Percentiles rank a stretch among this genome's conserved stretches.
phyloP scores from a whole-genome alignment of 2,329 filamentous ascomycete species.

The Ophiostoma tasmaniense region DNA sequence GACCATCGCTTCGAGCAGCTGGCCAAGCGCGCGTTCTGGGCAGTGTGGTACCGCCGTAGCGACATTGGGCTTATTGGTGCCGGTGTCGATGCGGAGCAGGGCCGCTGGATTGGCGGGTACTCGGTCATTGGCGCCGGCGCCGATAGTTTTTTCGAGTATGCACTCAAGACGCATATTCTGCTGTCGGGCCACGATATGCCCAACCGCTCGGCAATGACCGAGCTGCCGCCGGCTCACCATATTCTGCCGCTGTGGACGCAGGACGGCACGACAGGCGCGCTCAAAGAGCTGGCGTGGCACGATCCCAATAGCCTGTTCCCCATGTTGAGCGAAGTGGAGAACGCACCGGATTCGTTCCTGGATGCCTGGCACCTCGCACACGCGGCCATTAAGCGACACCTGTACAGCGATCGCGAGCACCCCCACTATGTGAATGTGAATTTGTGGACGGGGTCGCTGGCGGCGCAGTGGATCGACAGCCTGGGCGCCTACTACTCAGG shows the following conservation, averaged over 20 bases:
- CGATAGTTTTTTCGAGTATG: slow-evolving; percentile 98
- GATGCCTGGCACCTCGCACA: slow-evolving; percentile 79
- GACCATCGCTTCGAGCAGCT: slow-evolving; percentile 81
- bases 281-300: slow-evolving; percentile 36
- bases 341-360: slow-evolving; percentile 70
- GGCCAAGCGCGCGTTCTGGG: slow-evolving; percentile 91
- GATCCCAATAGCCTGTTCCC: slow-evolving; percentile 55
- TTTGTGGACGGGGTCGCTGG: slow-evolving; percentile 74
- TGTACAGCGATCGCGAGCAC: slow-evolving; percentile 78
- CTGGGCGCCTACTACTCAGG: slow-evolving; percentile 93
- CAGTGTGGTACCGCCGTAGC: slow-evolving; percentile 85
- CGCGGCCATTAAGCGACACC: slow-evolving; percentile 76
- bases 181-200: slow-evolving; percentile 65
- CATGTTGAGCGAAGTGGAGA: slow-evolving; percentile 54
- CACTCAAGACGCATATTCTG: slow-evolving; percentile 85
- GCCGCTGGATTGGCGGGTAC: slow-evolving; percentile 78
- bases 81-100: slow-evolving; percentile 80
- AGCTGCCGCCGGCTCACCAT: slow-evolving; percentile 7
- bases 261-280: neutral
- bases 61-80: slow-evolving; percentile 80
- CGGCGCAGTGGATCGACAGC: slow-evolving; percentile 93
- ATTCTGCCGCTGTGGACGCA: slow-evolving; percentile 1
- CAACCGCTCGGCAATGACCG: slow-evolving; percentile 34
- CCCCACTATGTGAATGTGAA: slow-evolving; percentile 92
- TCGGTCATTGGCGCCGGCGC: slow-evolving; percentile 95